Evolutionary conservation across 768 basidiomycete genomes (phyloP).

Genomic region (Mycena epipterygia): DNA sequence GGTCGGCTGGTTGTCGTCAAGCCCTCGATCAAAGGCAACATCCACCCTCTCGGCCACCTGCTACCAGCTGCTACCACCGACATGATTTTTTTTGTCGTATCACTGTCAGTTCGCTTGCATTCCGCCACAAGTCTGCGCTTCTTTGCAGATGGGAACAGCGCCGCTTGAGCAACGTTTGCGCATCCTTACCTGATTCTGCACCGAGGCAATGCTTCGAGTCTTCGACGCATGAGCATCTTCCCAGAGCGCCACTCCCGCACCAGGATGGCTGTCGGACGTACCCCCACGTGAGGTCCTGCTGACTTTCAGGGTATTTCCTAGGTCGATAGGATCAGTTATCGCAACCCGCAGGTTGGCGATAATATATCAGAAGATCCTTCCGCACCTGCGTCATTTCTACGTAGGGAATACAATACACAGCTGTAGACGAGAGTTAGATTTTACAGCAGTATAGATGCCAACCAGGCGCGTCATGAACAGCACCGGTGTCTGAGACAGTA

Average conservation of each 20-base stretch:
- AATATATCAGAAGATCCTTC: constrained; percentile 17
- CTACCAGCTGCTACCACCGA: too few relatives aligned
- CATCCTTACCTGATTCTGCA: constrained; percentile 15
- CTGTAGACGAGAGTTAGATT: not conserved
- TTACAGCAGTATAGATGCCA: not conserved
- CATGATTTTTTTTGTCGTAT: too few relatives aligned
- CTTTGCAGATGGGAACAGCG: constrained; percentile 9
- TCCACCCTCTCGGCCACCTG: too few relatives aligned
- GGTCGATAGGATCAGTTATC: not conserved
- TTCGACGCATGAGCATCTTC: not conserved
- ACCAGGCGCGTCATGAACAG: too few relatives aligned
- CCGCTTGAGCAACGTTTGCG: constrained; percentile 11
- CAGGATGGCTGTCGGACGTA: not conserved
- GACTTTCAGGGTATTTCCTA: not conserved
- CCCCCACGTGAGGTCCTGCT: constrained; percentile 23
- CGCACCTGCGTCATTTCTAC: constrained; percentile 12
- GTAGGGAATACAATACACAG: too few relatives aligned
- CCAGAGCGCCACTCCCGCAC: too few relatives aligned
- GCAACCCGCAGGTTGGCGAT: not conserved
- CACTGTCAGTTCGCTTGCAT: too few relatives aligned
- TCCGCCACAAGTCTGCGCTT: not conserved
- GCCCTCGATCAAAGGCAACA: too few relatives aligned
- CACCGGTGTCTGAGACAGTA: too few relatives aligned
- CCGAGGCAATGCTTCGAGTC: constrained; percentile 13
- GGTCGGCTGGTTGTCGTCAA: too few relatives aligned